Evolutionary conservation across 768 basidiomycete genomes (phyloP).

Genomic region (Austroboletus eburneus): DNA sequence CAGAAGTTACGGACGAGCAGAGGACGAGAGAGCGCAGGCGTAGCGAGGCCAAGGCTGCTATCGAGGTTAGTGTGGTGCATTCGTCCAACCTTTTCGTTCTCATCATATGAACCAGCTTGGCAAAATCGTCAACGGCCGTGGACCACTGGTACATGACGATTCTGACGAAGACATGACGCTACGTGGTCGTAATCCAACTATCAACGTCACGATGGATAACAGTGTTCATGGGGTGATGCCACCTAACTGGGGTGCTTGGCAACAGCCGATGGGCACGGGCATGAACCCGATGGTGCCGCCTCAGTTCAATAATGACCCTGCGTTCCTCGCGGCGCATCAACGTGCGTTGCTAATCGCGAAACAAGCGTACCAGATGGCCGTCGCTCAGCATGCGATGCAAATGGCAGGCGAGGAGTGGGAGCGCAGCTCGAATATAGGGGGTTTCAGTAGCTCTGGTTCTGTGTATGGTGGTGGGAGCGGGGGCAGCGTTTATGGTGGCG

Average conservation of each 20-base stretch:
- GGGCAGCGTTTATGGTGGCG: conserved; percentile 32
- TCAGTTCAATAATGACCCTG: conserved; percentile 47
- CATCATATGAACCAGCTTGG: conserved; percentile 55
- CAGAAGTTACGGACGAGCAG: conserved; percentile 39
- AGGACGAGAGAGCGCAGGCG: conserved; percentile 70
- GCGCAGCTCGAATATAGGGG: conserved; percentile 58
- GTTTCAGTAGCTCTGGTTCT: conserved; percentile 35
- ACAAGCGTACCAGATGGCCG: conserved; percentile 86
- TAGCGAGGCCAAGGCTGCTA: conserved; percentile 80
- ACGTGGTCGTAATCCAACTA: conserved; percentile 22
- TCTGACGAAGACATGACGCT: conserved; percentile 37
- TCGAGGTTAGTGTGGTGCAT: conserved; percentile 54
- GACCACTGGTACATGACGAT: conserved; percentile 54
- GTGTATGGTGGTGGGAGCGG: conserved; percentile 42
- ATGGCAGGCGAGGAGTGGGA: conserved; percentile 93
- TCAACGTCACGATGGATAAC: conserved; percentile 36
- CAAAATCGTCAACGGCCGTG: conserved; percentile 80
- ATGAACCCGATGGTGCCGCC: conserved; percentile 35
- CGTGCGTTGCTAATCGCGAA: conserved; percentile 85
- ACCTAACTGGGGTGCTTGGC: conserved; percentile 34
- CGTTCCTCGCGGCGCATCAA: conserved; percentile 71
- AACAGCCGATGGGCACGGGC: conserved; percentile 23
- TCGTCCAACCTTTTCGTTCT: neutral
- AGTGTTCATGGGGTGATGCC: conserved; percentile 27
- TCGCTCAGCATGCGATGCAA: conserved; percentile 87